Conservation (phyloP, 2,329 filamentous ascomycete genomes). For the Myriosclerotinia scirpicola region DNA sequence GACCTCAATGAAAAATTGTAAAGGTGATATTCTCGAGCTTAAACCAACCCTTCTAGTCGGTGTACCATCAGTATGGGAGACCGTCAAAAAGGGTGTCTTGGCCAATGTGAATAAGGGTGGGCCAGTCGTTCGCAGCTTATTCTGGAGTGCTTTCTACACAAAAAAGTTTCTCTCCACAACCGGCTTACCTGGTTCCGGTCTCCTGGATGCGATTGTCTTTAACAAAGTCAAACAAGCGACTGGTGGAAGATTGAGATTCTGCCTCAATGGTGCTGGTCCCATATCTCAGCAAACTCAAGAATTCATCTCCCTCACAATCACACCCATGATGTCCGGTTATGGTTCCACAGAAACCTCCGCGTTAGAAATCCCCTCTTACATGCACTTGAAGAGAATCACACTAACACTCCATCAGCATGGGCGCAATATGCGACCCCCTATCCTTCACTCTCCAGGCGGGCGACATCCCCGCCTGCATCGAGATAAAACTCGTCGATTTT, state of each 20-base stretch:
- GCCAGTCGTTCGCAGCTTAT: constrained; percentile 68
- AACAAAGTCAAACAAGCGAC: constrained; percentile 87
- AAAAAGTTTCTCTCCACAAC: constrained; percentile 47
- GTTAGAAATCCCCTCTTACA: constrained; percentile 19
- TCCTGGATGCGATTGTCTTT: constrained; percentile 83
- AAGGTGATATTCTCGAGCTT: constrained; percentile 91
- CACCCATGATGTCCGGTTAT: constrained; percentile 91
- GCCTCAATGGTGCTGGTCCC: constrained; percentile 89
- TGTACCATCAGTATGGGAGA: constrained; percentile 96
- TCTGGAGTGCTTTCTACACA: constrained; percentile 62
- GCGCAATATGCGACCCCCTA: constrained; percentile 73
- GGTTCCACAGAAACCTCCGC: constrained; percentile 89
- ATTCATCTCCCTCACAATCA: constrained; percentile 86
- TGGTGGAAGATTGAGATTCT: constrained; percentile 80
- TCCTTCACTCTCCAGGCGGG: constrained; percentile 77
- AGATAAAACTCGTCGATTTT: constrained; percentile 88
- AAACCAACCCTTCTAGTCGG: constrained; percentile 87
- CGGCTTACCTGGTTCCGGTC: constrained; percentile 60
- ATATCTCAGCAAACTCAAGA: constrained; percentile 82
- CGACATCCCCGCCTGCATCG: constrained; percentile 71
- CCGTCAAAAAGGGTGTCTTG: constrained; percentile 91
- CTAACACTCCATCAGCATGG: constrained; percentile 66
- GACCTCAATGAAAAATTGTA: constrained; percentile 80
- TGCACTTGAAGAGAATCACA: not conserved
- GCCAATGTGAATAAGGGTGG: constrained; percentile 63